Percentiles rank a stretch among this genome's conserved stretches.
phyloP scores from a whole-genome alignment of 495 filamentous ascomycete species.

The Neurospora sp. region DNA sequence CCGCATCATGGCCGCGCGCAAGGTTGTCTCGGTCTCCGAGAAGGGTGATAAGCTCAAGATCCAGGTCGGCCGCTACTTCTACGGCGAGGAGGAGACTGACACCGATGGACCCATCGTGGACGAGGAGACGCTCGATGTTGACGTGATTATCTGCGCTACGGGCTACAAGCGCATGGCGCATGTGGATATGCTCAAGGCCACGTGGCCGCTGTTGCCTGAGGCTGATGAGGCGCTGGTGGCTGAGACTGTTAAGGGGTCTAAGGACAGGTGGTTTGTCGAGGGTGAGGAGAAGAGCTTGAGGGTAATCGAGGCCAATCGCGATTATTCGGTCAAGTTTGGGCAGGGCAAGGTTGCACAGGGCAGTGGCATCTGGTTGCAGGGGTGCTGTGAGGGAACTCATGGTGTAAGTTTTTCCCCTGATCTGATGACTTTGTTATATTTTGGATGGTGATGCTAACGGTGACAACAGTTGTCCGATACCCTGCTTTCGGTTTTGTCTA shows the following conservation, averaged over 20 bases:
- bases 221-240: conserved; percentile 4
- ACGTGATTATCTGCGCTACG: conserved; percentile 77
- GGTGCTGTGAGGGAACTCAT: conserved; percentile 86
- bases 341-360: conserved; percentile 52
- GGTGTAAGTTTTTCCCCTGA: conserved; percentile 50
- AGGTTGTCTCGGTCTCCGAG: conserved; percentile 48
- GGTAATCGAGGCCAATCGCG: conserved; percentile 34
- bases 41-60: conserved; percentile 27
- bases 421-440: neutral
- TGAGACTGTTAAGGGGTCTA: neutral
- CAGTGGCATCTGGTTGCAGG: conserved; percentile 85
- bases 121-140: conserved; percentile 56
- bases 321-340: conserved; percentile 67
- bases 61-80: conserved; percentile 33
- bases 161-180: conserved; percentile 77
- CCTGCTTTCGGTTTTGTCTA: conserved; percentile 63
- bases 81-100: conserved; percentile 13
- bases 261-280: conserved; percentile 24
- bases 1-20: conserved; percentile 59
- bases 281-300: conserved; percentile 7
- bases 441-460: neutral
- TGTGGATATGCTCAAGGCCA: conserved; percentile 58
- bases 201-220: conserved; percentile 52
- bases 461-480: conserved; percentile 56
- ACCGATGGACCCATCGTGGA: conserved; percentile 21